A percentile compares a stretch with the other conserved stretches of the same genome.
Conservation (phyloP, 768 basidiomycete genomes). For the Boletus huronensis region DNA sequence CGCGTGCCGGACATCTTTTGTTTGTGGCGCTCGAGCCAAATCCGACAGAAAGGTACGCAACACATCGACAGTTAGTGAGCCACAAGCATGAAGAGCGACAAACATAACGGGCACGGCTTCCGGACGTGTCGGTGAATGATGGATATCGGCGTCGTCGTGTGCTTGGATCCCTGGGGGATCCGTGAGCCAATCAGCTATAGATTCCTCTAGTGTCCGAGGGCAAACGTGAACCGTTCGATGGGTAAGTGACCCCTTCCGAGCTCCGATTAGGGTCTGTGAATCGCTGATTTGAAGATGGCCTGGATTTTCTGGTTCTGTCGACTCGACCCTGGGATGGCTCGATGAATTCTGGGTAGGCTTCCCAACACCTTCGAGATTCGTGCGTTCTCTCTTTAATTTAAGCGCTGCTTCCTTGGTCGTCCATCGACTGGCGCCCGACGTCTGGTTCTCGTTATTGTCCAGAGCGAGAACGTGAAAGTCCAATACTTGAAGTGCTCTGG, state of each 20-base stretch:
- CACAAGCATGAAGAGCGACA: slow-evolving; percentile 73
- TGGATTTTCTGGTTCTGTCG: background rate
- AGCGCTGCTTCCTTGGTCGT: slow-evolving; percentile 25
- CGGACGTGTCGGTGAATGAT: background rate
- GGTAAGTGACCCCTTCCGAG: slow-evolving; percentile 38
- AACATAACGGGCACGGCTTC: slow-evolving; percentile 47
- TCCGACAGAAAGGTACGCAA: slow-evolving; percentile 48
- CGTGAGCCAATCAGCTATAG: slow-evolving; percentile 53
- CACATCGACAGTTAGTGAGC: slow-evolving; percentile 66
- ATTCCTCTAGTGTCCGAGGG: slow-evolving; percentile 40
- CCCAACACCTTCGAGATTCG: background rate
- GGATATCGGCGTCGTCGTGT: background rate
- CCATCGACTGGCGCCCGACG: slow-evolving; percentile 52
- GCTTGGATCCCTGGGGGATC: slow-evolving; percentile 7
- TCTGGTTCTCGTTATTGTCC: slow-evolving; percentile 58
- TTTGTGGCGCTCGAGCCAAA: slow-evolving; percentile 14
- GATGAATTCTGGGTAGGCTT: background rate
- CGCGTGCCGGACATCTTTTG: background rate
- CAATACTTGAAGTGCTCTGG: slow-evolving; percentile 41
- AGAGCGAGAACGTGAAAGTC: slow-evolving; percentile 58
- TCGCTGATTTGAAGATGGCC: background rate
- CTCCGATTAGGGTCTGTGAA: background rate
- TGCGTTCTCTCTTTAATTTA: slow-evolving; percentile 14
- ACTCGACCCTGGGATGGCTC: background rate
- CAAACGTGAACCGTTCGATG: slow-evolving; percentile 58